Evolutionary conservation across 2,329 filamentous ascomycete species (phyloP).

Genomic region (Fusarium illudens): DNA sequence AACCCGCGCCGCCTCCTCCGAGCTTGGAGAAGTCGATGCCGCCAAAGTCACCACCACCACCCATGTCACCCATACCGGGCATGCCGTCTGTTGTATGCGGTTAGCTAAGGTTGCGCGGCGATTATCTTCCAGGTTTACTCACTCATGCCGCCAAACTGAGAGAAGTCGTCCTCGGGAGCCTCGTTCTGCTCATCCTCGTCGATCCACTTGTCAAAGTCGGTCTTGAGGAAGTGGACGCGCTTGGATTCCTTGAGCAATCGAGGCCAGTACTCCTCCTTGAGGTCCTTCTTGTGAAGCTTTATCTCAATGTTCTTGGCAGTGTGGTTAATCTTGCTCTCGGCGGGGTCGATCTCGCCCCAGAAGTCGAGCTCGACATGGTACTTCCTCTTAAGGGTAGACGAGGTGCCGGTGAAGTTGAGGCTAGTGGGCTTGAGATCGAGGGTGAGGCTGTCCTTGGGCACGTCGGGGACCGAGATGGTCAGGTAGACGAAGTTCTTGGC

Average conservation of each 20-base stretch:
- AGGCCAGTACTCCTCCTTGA: conserved; percentile 95
- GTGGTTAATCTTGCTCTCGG: conserved; percentile 86
- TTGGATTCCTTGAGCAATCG: conserved; percentile 88
- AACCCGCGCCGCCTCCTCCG: conserved; percentile 65
- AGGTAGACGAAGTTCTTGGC: conserved; percentile 96
- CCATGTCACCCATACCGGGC: conserved; percentile 62
- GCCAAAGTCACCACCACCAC: conserved; percentile 74
- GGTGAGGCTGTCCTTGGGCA: conserved; percentile 77
- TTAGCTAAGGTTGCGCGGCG: conserved; percentile 1
- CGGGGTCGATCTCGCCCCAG: conserved; percentile 88
- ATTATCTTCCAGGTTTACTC: conserved; percentile 44
- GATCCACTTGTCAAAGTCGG: conserved; percentile 99
- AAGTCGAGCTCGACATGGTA: conserved; percentile 90
- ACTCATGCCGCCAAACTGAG: conserved; percentile 73
- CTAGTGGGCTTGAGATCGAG: conserved; percentile 82
- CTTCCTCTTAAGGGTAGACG: conserved; percentile 82
- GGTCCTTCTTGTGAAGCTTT: conserved; percentile 95
- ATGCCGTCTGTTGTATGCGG: conserved; percentile 56
- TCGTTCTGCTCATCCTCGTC: conserved; percentile 99
- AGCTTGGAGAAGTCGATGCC: conserved; percentile 96
- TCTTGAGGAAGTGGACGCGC: conserved; percentile 97
- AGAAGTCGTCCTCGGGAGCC: conserved; percentile 80
- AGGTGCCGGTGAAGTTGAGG: conserved; percentile 84
- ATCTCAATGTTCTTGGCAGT: conserved; percentile 88
- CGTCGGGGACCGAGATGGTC: conserved; percentile 88